Base-by-base conservation (phyloP, 192 early-diverging fungal species). In the Rhizoclosmatium sp. region DNA sequence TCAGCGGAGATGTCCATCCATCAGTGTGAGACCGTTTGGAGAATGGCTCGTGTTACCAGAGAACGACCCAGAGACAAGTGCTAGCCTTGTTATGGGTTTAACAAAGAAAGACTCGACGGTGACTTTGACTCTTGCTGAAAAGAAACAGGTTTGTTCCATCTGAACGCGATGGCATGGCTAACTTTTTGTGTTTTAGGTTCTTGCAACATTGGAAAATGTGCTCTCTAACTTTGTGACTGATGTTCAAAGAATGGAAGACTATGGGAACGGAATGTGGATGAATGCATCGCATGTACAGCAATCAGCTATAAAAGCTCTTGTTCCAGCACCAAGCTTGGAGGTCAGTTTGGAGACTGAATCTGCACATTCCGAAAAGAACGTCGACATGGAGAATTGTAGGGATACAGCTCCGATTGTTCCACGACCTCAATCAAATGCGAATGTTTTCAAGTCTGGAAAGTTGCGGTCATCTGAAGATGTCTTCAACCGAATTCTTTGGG, bases 401-500 rank as follows among this genome's bases (percentile, higher is more conserved):
- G 31, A 31, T 31, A 31, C 31, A 31, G 31, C 31, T 31, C 31
- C 31, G 31, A 31, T 31, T 31, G 31, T 31, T 31, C 31, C 31
- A 0, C 31, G 31, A n/a, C 14, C 39, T 19, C 19, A 47, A 19
- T 16, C 41, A 51, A 47, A 46, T 69, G 46, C 16, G 2, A 47
- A 31, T 31, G 31, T 31, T 31, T 31, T 19, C 42, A 21, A 23
- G 1, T 68, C 67, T 19, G 19, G 31, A n/a, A 76, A 81, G 31
- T 39, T 81, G n/a, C 76, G 79, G 16, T 66, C 5, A 44, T 81
- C 79, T 39, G 73, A 64, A 77, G 79, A 81, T 45, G 79, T 81
- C 2, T 81, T 78, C 44, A 81, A 81, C 49, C 59, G 79, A 60
- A 60, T 81, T 23, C 31, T 81, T 44, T 81, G 79, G 79, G 79